These are phyloP conservation scores for Huntiella savannae DNA, from an alignment of 2,329 filamentous ascomycete genomes.

Conservation along the genomic window DNA sequence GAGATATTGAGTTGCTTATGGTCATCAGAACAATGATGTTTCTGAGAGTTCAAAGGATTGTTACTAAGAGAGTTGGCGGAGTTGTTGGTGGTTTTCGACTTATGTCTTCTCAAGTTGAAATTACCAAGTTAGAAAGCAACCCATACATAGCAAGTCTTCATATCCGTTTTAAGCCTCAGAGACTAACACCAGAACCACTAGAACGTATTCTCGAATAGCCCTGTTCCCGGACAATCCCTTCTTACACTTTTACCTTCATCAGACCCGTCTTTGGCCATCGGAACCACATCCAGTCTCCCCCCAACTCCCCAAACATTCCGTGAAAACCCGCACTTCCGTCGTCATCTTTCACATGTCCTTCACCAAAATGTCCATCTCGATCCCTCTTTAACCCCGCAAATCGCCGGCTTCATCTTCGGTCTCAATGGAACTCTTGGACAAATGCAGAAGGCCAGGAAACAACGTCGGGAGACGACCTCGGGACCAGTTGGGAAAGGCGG, in stretches of 20 bases:
- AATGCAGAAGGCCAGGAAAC: conserved; percentile 2
- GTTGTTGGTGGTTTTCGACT: neutral
- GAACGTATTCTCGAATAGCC: conserved; percentile 37
- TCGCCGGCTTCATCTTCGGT: conserved; percentile 37
- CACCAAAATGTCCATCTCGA: conserved; percentile 36
- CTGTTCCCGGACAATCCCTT: conserved; percentile 28
- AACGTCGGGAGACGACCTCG: conserved; percentile 13
- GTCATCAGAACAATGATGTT: neutral
- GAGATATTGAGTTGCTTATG: too few species aligned
- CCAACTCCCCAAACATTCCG: conserved; percentile 41
- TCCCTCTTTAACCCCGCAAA: conserved; percentile 31
- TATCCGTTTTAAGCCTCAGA: conserved; percentile 29
- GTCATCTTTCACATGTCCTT: conserved; percentile 38
- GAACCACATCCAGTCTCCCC: conserved; percentile 37
- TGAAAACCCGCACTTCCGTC: conserved; percentile 39
- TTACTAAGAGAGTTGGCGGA: conserved; percentile 3
- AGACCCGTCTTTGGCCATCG: conserved; percentile 34
- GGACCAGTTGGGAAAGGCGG: conserved; percentile 40
- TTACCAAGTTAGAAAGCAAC: conserved; percentile 15
- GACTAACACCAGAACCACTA: conserved; percentile 15
- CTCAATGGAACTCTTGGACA: conserved; percentile 26
- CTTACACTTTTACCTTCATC: conserved; percentile 43
- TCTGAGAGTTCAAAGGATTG: neutral
- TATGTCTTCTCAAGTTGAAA: neutral
- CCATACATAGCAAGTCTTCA: conserved; percentile 30